Base-by-base conservation (phyloP, 257 asterid genomes). In the Primulina tabacum region DNA sequence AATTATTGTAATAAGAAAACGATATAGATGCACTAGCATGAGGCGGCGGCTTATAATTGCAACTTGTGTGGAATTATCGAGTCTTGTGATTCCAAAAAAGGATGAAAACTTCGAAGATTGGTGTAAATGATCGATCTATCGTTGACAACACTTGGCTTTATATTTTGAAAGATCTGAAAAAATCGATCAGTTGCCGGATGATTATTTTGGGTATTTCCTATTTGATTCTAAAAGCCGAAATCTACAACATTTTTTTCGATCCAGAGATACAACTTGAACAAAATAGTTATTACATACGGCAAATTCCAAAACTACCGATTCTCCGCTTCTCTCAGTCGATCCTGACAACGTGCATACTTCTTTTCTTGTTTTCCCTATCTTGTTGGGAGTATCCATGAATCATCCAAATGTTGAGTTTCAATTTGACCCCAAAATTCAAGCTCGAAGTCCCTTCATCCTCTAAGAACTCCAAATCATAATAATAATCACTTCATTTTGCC, bases 391-490 rank as follows among this genome's bases (percentile, higher is more conserved):
- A 38, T 38, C 10, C 5, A 3, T 14, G 53, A 43, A 43, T 43
- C 14, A 43, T 43, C 53, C 17, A 43, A 43, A 12, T 50, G 6
- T 50, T 0, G 8, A 17, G 21, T 16, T 65, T 65, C 32, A 34
- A 63, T 18, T 34, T 8, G 67, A 65, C n/a, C 60, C 24, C 38
- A 17, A 56, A 72, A 56, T 11, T 57, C 18, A 28, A 34, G 17
- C 59, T 28, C 29, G 43, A 43, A 20, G 38, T 64, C 40, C 14
- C 47, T 47, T 62, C 55, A 71, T 50, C 62, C 24, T 71, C 64
- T 30, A 7, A 28, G 57, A 18, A 14, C 60, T 24, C 21, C 30
- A 35, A 9, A 9, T 8, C 65, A 18, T 5, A 5, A 4, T 28
- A 58, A 16, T 17, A 16, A 73, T 58, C 57, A 21, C 53, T 50